Base-by-base conservation (phyloP, 192 early-diverging fungal species). In the Linnemannia elongata region DNA sequence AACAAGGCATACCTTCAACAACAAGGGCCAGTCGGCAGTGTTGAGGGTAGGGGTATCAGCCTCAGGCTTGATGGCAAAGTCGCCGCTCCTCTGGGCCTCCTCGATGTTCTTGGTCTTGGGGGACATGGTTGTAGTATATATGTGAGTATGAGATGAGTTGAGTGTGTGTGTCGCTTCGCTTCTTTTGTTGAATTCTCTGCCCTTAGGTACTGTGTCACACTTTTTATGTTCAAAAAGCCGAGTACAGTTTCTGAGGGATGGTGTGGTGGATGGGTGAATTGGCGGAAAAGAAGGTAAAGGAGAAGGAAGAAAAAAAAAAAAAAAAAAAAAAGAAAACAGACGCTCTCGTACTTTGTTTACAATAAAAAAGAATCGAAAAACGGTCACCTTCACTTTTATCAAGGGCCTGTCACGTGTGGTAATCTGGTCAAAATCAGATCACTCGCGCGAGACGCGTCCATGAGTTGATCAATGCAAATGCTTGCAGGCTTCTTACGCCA, bases 1-100 rank as follows among this genome's bases (percentile, higher is more conserved):
- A 39, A 39, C 38, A 39, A 39, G 38, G 38, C 55, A 36, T 70
- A 94, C 93, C 93, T 99, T 98, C 83, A 99, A 91, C 77, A 99
- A 92, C 78, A 99, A 93, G 55, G 98, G 98, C 98, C 98, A 99
- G 83, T 95, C 91, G 52, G 97, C 95, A 35, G 98, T 97, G 88
- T 99, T 95, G 72, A 99, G 90, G 39, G 96, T 87, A 27, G 98
- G 93, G 18, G 94, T 95, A 69, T 91, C 82, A 47, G 91, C 87
- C 79, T 93, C 89, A 36, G 98, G 98, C 91, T 99, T 97, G 89
- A 99, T 98, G 68, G 76, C 70, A 83, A 89, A 91, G 73, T 92
- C 90, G 52, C 89, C 89, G 38, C 68, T 57, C n/a, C 81, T 77
- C 76, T 87, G 85, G 36, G 85, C 80, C 22, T 81, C 85, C 63